Evolutionary conservation across 2,329 filamentous ascomycete species (phyloP).

Genomic region (Penicillium sp.): DNA sequence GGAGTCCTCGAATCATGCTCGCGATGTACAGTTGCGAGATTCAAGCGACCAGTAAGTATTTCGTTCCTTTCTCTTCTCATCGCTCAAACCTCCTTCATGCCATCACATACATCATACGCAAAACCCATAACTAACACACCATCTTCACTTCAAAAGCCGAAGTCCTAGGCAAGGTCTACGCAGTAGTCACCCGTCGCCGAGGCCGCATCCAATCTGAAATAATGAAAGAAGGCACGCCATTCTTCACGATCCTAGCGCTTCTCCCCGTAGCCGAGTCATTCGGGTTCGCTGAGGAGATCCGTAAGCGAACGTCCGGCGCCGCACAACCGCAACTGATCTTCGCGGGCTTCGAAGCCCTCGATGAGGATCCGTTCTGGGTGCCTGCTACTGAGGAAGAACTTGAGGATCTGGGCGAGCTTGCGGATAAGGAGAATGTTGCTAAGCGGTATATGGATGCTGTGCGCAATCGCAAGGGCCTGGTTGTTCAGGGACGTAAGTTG

Average conservation of each 20-base stretch:
- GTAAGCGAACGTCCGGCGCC: conserved; percentile 85
- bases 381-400: conserved; percentile 94
- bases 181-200: conserved; percentile 90
- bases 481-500: conserved; percentile 72
- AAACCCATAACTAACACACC: conserved; percentile 14
- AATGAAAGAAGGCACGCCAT: conserved; percentile 92
- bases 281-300: conserved; percentile 93
- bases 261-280: conserved; percentile 94
- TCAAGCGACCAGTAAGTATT: conserved; percentile 73
- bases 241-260: conserved; percentile 87
- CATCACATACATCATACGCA: neutral
- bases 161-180: conserved; percentile 91
- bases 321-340: conserved; percentile 93
- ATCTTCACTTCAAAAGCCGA: conserved; percentile 58
- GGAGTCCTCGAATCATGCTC: conserved; percentile 90
- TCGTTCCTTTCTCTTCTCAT: neutral
- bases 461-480: conserved; percentile 77
- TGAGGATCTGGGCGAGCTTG: conserved; percentile 91
- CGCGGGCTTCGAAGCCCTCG: conserved; percentile 84
- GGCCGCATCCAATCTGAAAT: conserved; percentile 86
- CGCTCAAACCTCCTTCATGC: neutral
- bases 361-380: conserved; percentile 97
- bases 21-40: conserved; percentile 99
- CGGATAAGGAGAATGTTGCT: conserved; percentile 91
- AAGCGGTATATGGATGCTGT: conserved; percentile 95